phyloP scores from a whole-genome alignment of 2,329 filamentous ascomycete species.

The Fusarium sp. region DNA sequence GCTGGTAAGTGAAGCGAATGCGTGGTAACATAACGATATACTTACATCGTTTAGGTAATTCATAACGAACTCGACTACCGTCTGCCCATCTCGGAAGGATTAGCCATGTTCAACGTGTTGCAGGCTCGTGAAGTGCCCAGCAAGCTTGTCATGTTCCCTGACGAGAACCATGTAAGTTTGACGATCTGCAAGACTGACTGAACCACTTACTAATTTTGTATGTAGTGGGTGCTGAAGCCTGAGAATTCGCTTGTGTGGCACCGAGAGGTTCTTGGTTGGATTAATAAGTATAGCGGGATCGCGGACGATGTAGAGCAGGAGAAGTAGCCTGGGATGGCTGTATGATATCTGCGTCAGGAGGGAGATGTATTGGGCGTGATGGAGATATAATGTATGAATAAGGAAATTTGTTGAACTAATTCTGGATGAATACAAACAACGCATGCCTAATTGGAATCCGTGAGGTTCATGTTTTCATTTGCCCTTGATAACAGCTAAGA shows the following conservation, averaged over 20 bases:
- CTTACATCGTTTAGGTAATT: conserved; percentile 63
- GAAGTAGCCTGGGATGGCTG: conserved; percentile 34
- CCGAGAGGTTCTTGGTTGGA: conserved; percentile 83
- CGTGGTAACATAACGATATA: neutral
- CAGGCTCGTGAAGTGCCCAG: conserved; percentile 82
- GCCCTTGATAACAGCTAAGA: too few species aligned
- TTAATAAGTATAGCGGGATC: conserved; percentile 71
- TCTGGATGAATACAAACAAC: too few species aligned
- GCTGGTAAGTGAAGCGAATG: conserved; percentile 65
- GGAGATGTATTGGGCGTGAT: neutral
- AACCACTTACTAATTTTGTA: conserved; percentile 1
- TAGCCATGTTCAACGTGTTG: conserved; percentile 87
- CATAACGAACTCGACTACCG: conserved; percentile 93
- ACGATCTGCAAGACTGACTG: neutral
- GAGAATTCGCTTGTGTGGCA: conserved; percentile 96
- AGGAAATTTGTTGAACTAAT: too few species aligned
- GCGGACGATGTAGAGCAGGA: conserved; percentile 44
- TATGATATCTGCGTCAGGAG: conserved; percentile 14
- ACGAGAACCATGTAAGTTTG: conserved; percentile 70
- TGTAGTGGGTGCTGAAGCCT: conserved; percentile 85
- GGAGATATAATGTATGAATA: neutral
- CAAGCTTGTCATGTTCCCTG: conserved; percentile 83
- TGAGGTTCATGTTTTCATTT: too few species aligned
- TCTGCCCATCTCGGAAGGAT: conserved; percentile 84
- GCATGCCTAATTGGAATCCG: too few species aligned